phyloP scores from a whole-genome alignment of 371 early-diverging fungal genomes.

The Mortierella sp. region DNA sequence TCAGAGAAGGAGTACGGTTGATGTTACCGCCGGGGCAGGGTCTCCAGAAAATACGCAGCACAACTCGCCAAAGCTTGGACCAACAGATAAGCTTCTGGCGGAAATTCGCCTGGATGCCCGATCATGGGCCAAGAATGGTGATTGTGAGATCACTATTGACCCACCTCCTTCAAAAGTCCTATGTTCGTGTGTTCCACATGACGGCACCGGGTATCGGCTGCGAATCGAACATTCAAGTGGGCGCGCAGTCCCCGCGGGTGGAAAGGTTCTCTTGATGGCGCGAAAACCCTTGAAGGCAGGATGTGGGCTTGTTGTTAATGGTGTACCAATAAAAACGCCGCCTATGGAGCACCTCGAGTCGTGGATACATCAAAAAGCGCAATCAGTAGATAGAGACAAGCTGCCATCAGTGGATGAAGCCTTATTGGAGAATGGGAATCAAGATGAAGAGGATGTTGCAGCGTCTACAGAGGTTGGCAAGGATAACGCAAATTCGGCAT shows the following conservation, averaged over 20 bases:
- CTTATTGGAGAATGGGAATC: constrained; percentile 25
- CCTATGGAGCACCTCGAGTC: constrained; percentile 37
- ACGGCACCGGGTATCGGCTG: constrained; percentile 65
- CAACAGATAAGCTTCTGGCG: constrained; percentile 52
- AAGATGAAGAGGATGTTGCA: constrained; percentile 23
- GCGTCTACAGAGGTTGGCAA: background rate
- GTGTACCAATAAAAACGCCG: constrained; percentile 49
- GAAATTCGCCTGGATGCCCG: constrained; percentile 66
- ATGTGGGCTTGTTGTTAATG: constrained; percentile 49
- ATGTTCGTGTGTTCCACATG: constrained; percentile 56
- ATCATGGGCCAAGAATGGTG: constrained; percentile 57
- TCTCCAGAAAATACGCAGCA: constrained; percentile 13
- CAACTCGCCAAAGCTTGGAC: constrained; percentile 39
- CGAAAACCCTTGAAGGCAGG: constrained; percentile 48
- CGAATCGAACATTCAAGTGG: constrained; percentile 65
- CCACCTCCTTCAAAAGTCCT: constrained; percentile 67
- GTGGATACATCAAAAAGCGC: constrained; percentile 24
- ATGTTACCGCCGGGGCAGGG: constrained; percentile 16
- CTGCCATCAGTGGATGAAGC: constrained; percentile 30
- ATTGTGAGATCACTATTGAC: constrained; percentile 66
- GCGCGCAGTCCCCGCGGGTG: constrained; percentile 66
- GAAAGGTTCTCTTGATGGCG: constrained; percentile 65
- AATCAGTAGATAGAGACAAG: constrained; percentile 23
- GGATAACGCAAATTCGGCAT: background rate
- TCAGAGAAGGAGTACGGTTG: constrained; percentile 26